Evolutionary conservation across 176 grass and related monocot species (phyloP).

Genomic region (Lolium perenne): DNA sequence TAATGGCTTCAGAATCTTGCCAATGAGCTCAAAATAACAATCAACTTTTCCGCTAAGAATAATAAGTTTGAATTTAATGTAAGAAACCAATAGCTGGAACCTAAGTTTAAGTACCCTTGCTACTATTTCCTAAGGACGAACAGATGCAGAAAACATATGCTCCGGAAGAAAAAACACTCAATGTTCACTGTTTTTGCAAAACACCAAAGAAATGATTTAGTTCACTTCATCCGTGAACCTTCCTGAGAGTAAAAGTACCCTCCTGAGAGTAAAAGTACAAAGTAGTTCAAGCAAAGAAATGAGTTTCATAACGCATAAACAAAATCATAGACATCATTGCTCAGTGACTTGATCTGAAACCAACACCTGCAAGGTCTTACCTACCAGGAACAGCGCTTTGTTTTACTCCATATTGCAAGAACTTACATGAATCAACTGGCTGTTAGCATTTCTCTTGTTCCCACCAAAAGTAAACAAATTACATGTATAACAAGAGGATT

Average conservation of each 20-base stretch:
- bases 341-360: neutral
- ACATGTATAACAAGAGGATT: constrained; percentile 5
- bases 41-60: constrained; percentile 73
- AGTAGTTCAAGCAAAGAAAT: neutral
- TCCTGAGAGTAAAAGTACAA: neutral
- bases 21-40: constrained; percentile 70
- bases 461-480: neutral
- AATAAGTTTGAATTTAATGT: constrained; percentile 25
- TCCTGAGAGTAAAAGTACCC: neutral
- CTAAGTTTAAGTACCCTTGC: neutral
- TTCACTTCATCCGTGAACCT: neutral
- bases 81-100: neutral
- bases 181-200: neutral
- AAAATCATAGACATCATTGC: constrained; percentile 6
- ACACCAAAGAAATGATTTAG: neutral
- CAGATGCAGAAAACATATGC: neutral
- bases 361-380: constrained; percentile 9
- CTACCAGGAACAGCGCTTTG: neutral
- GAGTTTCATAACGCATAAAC: neutral
- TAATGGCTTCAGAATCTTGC: constrained; percentile 76
- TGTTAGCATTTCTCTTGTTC: constrained; percentile 1
- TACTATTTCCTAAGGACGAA: constrained; percentile 19
- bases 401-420: constrained; percentile 8
- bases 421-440: neutral
- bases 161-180: neutral